Conservation (phyloP, 2,329 filamentous ascomycete species). For the Rutstroemia sp. region DNA sequence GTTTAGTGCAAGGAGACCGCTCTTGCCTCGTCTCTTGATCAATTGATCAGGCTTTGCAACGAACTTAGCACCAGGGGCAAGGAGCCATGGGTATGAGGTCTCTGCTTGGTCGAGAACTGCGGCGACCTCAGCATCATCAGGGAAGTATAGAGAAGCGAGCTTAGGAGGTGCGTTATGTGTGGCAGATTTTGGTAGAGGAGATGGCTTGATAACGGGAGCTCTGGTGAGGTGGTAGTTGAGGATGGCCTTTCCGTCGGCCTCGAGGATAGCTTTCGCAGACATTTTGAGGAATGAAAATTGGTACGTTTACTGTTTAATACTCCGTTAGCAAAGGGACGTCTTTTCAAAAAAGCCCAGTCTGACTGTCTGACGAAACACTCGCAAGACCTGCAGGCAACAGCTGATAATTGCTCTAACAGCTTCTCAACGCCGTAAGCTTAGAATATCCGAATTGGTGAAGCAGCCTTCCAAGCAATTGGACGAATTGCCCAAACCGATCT, state of each 20-base stretch:
- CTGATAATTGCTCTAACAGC: neutral
- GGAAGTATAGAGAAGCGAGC: conserved; percentile 88
- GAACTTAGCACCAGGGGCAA: conserved; percentile 77
- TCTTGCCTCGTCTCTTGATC: conserved; percentile 99
- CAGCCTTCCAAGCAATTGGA: neutral
- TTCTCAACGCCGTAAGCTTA: neutral
- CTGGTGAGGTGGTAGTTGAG: conserved; percentile 99
- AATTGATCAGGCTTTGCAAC: conserved; percentile 99
- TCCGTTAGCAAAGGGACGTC: neutral
- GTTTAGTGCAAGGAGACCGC: conserved; percentile 90
- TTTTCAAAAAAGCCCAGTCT: neutral
- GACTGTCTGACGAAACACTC: neutral
- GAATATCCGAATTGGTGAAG: neutral
- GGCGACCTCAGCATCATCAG: conserved; percentile 75
- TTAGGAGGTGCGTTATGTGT: conserved; percentile 91
- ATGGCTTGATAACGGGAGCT: conserved; percentile 94
- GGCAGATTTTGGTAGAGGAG: conserved; percentile 73
- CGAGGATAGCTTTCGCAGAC: conserved; percentile 95
- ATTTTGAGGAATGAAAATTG: conserved; percentile 43
- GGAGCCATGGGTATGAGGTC: conserved; percentile 92
- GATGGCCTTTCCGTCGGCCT: conserved; percentile 99
- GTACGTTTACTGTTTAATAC: conserved; percentile 8
- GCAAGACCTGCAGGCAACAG: neutral
- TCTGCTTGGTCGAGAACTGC: conserved; percentile 91
- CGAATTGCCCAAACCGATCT: neutral